These are phyloP conservation scores for Penicillium digitatum DNA, from an alignment of 2,329 filamentous ascomycete genomes.

Conservation along the genomic window DNA sequence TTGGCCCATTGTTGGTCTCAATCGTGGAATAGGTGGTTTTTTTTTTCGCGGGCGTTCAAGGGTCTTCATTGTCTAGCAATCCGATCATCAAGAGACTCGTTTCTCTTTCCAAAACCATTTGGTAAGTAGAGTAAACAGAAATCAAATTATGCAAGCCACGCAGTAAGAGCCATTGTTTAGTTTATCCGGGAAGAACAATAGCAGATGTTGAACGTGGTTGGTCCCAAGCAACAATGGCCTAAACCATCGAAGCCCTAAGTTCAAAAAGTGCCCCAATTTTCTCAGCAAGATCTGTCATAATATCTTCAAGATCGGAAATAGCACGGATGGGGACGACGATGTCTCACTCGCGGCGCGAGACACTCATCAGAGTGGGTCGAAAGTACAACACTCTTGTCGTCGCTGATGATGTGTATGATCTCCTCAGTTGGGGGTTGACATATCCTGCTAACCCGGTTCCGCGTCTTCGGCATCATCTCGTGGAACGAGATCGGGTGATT, in stretches of 20 bases:
- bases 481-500: constrained; percentile 67
- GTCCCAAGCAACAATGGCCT: neutral
- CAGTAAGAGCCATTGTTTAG: neutral
- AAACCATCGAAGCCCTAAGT: neutral
- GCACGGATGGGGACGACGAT: constrained; percentile 54
- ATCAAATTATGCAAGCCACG: neutral
- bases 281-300: neutral
- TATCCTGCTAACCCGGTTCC: neutral
- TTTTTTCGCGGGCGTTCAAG: constrained; percentile 4
- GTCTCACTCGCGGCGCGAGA: constrained; percentile 50
- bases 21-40: neutral
- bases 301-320: neutral
- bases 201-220: neutral
- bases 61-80: neutral
- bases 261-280: neutral
- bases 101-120: neutral
- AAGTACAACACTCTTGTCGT: constrained; percentile 72
- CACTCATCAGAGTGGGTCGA: constrained; percentile 67
- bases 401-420: constrained; percentile 86
- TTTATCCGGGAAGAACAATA: neutral
- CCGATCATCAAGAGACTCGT: neutral
- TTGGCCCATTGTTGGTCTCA: neutral
- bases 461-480: constrained; percentile 59
- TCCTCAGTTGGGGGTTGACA: constrained; percentile 63
- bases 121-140: neutral